Percentiles rank a stretch among this genome's conserved stretches.
phyloP scores from a whole-genome alignment of 78 protist genomes.

The Dictyostelium firmibasis region DNA sequence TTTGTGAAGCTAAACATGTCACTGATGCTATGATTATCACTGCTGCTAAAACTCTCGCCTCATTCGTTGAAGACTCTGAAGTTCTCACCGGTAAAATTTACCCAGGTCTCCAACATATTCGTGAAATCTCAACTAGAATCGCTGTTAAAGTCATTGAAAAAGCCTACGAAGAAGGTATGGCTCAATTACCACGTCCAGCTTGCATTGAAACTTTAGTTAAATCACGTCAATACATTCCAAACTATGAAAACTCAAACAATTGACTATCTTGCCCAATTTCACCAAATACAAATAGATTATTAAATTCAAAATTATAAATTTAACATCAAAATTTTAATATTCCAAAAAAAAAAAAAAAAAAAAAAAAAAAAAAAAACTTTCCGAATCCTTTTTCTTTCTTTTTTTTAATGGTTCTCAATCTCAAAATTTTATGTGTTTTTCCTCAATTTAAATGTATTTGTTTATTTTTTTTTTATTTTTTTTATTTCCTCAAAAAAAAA shows the following conservation, averaged over 20 bases:
- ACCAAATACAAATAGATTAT: neutral
- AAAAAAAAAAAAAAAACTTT: too few species aligned
- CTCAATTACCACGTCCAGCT: conserved; percentile 46
- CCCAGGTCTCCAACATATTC: conserved; percentile 63
- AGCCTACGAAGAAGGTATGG: conserved; percentile 78
- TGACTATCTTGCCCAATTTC: neutral
- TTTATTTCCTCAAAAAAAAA: too few species aligned
- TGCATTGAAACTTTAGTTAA: conserved; percentile 18
- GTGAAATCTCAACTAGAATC: conserved; percentile 58
- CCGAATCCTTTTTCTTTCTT: too few species aligned
- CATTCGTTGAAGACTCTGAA: conserved; percentile 64
- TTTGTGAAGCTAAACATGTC: conserved; percentile 73
- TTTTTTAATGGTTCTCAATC: too few species aligned
- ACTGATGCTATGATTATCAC: conserved; percentile 86
- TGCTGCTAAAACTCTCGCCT: conserved; percentile 89
- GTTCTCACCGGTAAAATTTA: conserved; percentile 67
- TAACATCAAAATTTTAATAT: neutral
- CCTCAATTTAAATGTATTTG: too few species aligned
- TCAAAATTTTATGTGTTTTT: too few species aligned
- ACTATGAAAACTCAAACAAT: neutral
- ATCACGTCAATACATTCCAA: conserved; percentile 27
- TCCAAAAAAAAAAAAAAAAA: neutral
- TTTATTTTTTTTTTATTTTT: too few species aligned
- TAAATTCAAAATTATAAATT: neutral
- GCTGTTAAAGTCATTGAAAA: conserved; percentile 68